Percentiles rank a stretch among this genome's conserved stretches.
phyloP scores from a whole-genome alignment of 768 basidiomycete genomes.

The Pilatotrama ljubarskyi region DNA sequence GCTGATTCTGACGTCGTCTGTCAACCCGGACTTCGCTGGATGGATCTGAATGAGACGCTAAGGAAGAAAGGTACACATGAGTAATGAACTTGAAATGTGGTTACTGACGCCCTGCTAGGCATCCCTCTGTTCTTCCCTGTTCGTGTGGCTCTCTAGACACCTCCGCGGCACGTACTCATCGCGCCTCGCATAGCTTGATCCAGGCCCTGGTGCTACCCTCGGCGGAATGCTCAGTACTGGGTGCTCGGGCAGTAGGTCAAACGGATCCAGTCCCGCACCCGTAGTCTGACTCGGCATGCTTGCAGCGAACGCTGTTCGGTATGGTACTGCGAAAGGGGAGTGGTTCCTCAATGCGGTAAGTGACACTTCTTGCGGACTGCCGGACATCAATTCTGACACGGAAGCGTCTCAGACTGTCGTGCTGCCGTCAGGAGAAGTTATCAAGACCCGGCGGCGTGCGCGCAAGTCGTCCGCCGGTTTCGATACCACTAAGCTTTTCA shows the following conservation, averaged over 20 bases:
- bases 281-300: not conserved
- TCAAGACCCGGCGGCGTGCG: conserved; percentile 79
- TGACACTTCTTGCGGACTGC: not conserved
- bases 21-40: conserved; percentile 72
- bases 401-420: conserved; percentile 69
- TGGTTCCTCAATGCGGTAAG: conserved; percentile 86
- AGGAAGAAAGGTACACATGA: conserved; percentile 51
- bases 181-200: conserved; percentile 54
- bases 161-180: not conserved
- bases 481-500: conserved; percentile 82
- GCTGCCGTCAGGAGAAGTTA: conserved; percentile 84
- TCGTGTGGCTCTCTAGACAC: not conserved
- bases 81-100: no score
- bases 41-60: conserved; percentile 69
- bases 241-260: conserved; percentile 70
- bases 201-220: conserved; percentile 77
- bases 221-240: conserved; percentile 88
- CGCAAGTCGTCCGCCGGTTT: conserved; percentile 89
- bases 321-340: conserved; percentile 87
- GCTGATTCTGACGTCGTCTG: conserved; percentile 73
- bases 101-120: conserved; percentile 36
- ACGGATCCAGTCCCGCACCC: conserved; percentile 1
- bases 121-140: conserved; percentile 87
- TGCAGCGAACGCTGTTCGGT: conserved; percentile 78
- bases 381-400: not conserved